These are phyloP conservation scores for Tulasnella calospora DNA, from an alignment of 768 basidiomycete genomes.

Conservation along the genomic window DNA sequence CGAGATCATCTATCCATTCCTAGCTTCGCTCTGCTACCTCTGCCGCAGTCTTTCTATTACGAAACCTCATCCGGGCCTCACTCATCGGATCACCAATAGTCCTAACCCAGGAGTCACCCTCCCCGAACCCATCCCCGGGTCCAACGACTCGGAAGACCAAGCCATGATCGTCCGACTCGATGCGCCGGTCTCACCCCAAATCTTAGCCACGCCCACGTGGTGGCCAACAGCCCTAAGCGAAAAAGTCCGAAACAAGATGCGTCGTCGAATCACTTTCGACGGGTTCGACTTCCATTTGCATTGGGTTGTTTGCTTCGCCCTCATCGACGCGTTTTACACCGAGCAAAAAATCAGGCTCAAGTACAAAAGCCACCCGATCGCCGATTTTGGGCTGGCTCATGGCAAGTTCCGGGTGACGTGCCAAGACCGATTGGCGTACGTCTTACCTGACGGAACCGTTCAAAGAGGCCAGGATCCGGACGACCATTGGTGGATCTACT, in stretches of 20 bases:
- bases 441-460: slow-evolving; percentile 18
- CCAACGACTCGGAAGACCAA: background rate
- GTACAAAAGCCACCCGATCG: slow-evolving; percentile 14
- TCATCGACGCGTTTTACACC: slow-evolving; percentile 5
- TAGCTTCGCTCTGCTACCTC: background rate
- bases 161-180: slow-evolving; percentile 20
- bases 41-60: background rate
- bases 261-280: slow-evolving; percentile 12
- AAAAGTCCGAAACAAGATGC: slow-evolving; percentile 16
- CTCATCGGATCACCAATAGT: slow-evolving; percentile 6
- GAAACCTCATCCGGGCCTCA: background rate
- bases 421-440: slow-evolving; percentile 14
- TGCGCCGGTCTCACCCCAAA: background rate
- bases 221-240: slow-evolving; percentile 5
- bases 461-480: slow-evolving; percentile 11
- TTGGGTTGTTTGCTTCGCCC: slow-evolving; percentile 5
- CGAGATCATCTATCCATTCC: slow-evolving; percentile 21
- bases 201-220: background rate
- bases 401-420: slow-evolving; percentile 11
- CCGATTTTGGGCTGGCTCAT: slow-evolving; percentile 19
- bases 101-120: background rate
- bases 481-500: slow-evolving; percentile 25
- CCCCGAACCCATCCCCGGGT: background rate
- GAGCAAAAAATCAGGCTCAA: slow-evolving; percentile 12
- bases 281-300: slow-evolving; percentile 8